Conservation (phyloP, 2,329 filamentous ascomycete genomes). For the Orbilia brochopaga region DNA sequence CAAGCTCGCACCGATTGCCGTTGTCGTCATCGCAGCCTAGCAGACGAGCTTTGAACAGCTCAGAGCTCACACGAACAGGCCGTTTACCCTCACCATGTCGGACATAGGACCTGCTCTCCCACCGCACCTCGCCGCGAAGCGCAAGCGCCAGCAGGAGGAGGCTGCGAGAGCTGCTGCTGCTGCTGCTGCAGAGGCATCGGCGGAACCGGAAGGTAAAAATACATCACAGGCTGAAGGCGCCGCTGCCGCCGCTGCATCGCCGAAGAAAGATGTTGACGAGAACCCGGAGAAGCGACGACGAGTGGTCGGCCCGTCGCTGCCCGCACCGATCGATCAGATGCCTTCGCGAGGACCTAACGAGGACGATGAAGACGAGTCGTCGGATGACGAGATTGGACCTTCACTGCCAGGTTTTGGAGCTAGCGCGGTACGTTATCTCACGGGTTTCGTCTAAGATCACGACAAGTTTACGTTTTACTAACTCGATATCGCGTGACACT, state of each 20-base stretch:
- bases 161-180: constrained; percentile 53
- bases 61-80: neutral
- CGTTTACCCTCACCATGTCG: constrained; percentile 20
- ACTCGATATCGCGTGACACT: constrained; percentile 44
- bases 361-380: constrained; percentile 56
- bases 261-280: constrained; percentile 57
- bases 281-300: constrained; percentile 63
- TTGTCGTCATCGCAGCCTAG: constrained; percentile 8
- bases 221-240: constrained; percentile 44
- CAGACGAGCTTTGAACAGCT: neutral
- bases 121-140: constrained; percentile 57
- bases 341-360: constrained; percentile 57
- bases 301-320: constrained; percentile 65
- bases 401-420: constrained; percentile 32
- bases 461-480: constrained; percentile 5
- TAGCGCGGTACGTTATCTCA: constrained; percentile 29
- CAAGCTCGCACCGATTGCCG: constrained; percentile 14
- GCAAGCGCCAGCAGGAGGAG: constrained; percentile 56
- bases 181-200: constrained; percentile 14
- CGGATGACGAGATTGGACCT: constrained; percentile 60
- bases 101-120: constrained; percentile 57
- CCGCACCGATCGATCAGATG: constrained; percentile 61
- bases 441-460: constrained; percentile 29
- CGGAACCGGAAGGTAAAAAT: constrained; percentile 47
- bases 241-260: constrained; percentile 44